Conservation (phyloP, 192 early-diverging fungal genomes). For the Funneliformis mosseae region DNA sequence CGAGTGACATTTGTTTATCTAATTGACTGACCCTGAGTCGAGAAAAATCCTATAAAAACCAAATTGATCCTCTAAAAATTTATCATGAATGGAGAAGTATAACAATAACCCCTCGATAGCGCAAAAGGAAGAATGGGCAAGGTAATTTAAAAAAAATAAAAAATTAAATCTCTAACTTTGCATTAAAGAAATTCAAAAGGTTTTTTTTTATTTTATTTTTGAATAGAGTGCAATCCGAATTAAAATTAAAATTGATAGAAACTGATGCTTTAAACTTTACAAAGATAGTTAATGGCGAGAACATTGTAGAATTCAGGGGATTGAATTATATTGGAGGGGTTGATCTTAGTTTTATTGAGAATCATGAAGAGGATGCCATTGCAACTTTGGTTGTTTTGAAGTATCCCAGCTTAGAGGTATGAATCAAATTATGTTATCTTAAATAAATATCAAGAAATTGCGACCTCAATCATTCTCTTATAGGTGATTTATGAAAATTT, state of each 20-base stretch:
- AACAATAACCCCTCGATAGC: neutral
- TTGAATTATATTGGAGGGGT: conserved; percentile 73
- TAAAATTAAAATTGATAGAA: conserved; percentile 29
- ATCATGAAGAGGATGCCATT: conserved; percentile 59
- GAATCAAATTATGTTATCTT: neutral
- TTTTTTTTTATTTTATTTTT: too few species aligned
- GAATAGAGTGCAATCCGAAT: conserved; percentile 24
- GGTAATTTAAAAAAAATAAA: neutral
- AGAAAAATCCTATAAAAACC: too few species aligned
- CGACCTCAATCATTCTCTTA: neutral
- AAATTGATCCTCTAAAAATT: too few species aligned
- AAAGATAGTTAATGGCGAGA: neutral
- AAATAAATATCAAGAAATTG: neutral
- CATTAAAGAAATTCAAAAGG: neutral
- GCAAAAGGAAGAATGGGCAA: conserved; percentile 21
- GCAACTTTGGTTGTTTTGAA: conserved; percentile 74
- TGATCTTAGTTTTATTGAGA: conserved; percentile 70
- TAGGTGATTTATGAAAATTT: conserved; percentile 68
- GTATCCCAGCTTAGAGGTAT: conserved; percentile 65
- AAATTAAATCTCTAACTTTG: neutral
- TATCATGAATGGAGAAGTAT: neutral
- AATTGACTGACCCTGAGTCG: too few species aligned
- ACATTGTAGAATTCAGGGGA: conserved; percentile 14
- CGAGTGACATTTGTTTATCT: too few species aligned
- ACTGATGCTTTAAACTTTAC: conserved; percentile 15